These are phyloP conservation scores for Ascocoryne sarcoides DNA, from an alignment of 2,329 filamentous ascomycete species.

Conservation along the genomic window DNA sequence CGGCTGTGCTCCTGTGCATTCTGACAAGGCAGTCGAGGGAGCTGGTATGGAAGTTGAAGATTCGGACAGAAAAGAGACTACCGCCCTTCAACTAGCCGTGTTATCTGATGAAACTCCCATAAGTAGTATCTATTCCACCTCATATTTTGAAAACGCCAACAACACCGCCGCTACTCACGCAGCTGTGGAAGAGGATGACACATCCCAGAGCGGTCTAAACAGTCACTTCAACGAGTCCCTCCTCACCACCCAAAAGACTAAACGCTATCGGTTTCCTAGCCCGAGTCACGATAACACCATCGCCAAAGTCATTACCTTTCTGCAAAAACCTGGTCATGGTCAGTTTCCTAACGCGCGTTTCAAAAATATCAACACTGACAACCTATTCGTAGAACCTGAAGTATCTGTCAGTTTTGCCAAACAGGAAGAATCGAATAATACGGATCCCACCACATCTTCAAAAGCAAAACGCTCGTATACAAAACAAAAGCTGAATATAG, in stretches of 20 bases:
- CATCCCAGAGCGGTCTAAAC: no score
- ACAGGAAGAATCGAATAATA: background rate
- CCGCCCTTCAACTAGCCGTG: slow-evolving; percentile 4
- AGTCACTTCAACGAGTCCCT: no score
- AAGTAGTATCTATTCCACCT: background rate
- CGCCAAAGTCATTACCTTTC: background rate
- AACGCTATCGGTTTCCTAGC: background rate
- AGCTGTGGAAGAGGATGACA: no score
- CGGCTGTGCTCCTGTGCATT: no score
- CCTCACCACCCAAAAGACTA: no score
- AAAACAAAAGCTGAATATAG: background rate
- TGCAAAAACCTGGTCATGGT: background rate
- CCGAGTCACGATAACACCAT: background rate
- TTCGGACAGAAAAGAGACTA: background rate
- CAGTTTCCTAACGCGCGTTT: background rate
- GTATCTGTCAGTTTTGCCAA: background rate
- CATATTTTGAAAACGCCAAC: background rate
- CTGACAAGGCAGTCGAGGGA: no score
- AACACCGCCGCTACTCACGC: no score
- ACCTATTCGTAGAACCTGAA: background rate
- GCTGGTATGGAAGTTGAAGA: background rate
- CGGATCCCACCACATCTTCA: background rate
- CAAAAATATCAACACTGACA: background rate
- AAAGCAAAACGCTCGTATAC: background rate
- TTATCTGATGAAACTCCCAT: background rate